phyloP scores from a whole-genome alignment of 2,329 filamentous ascomycete species.

The Sporothrix mexicana region DNA sequence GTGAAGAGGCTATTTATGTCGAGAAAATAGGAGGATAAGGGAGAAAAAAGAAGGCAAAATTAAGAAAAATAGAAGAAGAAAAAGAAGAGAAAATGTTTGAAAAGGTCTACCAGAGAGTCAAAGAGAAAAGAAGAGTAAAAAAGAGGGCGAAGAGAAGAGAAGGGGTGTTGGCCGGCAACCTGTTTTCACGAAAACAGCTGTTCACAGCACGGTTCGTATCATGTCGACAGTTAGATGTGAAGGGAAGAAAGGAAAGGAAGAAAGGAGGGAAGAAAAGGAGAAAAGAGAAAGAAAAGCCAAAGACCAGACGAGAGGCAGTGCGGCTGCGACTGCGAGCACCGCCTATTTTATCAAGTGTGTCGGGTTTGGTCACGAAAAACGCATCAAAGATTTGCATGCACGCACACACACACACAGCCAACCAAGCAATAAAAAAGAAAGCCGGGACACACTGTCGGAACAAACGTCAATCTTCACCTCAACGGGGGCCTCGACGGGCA shows the following conservation, averaged over 20 bases:
- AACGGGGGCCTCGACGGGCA: no score
- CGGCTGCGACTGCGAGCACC: conserved; percentile 16
- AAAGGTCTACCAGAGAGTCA: conserved; percentile 23
- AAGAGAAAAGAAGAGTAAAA: conserved; percentile 15
- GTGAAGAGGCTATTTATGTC: neutral
- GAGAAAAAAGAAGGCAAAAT: conserved; percentile 1
- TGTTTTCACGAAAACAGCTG: conserved; percentile 24
- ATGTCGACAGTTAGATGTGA: conserved; percentile 23
- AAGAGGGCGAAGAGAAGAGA: conserved; percentile 5
- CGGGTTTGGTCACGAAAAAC: neutral
- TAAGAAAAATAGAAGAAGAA: neutral
- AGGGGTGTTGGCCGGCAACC: conserved; percentile 32
- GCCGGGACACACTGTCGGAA: no score
- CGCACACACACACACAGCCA: neutral
- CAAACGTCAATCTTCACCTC: no score
- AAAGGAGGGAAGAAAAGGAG: conserved; percentile 3
- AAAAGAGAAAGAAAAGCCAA: conserved; percentile 17
- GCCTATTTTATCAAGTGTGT: conserved; percentile 26
- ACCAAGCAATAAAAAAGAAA: no score
- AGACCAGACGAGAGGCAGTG: conserved; percentile 3
- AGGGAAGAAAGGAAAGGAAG: neutral
- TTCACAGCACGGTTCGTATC: conserved; percentile 18
- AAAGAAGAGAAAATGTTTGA: neutral
- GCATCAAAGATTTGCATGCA: conserved; percentile 7
- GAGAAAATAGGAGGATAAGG: neutral